Percentiles rank a stretch among this genome's conserved stretches.
Evolutionary conservation across 1,284 basidiomycete species (phyloP).

Genomic region (Malassezia obtusa): DNA sequence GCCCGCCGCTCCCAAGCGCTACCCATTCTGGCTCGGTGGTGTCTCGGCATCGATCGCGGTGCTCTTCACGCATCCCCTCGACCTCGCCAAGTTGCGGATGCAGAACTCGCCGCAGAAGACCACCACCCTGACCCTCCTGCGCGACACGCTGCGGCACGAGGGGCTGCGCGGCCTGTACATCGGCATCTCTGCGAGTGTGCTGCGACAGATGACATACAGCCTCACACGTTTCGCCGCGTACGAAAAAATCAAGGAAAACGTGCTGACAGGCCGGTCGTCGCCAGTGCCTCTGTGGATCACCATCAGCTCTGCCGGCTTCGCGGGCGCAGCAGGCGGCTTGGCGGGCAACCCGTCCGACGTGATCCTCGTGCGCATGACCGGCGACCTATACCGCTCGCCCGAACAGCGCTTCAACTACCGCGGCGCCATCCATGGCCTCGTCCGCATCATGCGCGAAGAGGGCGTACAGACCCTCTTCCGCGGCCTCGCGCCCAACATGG

Average conservation of each 20-base stretch:
- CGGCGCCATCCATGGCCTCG: slow-evolving; percentile 51
- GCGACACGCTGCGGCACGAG: slow-evolving; percentile 26
- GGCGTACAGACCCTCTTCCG: slow-evolving; percentile 50
- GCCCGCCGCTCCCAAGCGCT: slow-evolving; percentile 12
- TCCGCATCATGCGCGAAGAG: slow-evolving; percentile 51
- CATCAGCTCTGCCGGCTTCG: slow-evolving; percentile 30
- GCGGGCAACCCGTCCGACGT: slow-evolving; percentile 52
- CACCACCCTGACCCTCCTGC: slow-evolving; percentile 25
- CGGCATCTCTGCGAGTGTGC: slow-evolving; percentile 36
- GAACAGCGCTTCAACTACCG: slow-evolving; percentile 41
- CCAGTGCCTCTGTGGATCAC: slow-evolving; percentile 26
- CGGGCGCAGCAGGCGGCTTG: slow-evolving; percentile 38
- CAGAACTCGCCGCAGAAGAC: slow-evolving; percentile 40
- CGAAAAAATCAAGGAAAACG: slow-evolving; percentile 34
- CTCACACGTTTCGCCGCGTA: slow-evolving; percentile 43
- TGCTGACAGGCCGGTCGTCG: slow-evolving; percentile 10
- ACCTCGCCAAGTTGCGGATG: slow-evolving; percentile 48
- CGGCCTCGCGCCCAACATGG: slow-evolving; percentile 52
- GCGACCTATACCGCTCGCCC: slow-evolving; percentile 45
- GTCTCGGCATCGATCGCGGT: slow-evolving; percentile 41
- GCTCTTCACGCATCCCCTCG: slow-evolving; percentile 47
- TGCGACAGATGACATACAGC: slow-evolving; percentile 46
- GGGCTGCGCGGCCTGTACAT: slow-evolving; percentile 37
- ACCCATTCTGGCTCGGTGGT: slow-evolving; percentile 45
- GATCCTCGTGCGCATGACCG: slow-evolving; percentile 50